Conservation (phyloP, 148 eudicot genomes). For the Heliamphora exappendiculata region DNA sequence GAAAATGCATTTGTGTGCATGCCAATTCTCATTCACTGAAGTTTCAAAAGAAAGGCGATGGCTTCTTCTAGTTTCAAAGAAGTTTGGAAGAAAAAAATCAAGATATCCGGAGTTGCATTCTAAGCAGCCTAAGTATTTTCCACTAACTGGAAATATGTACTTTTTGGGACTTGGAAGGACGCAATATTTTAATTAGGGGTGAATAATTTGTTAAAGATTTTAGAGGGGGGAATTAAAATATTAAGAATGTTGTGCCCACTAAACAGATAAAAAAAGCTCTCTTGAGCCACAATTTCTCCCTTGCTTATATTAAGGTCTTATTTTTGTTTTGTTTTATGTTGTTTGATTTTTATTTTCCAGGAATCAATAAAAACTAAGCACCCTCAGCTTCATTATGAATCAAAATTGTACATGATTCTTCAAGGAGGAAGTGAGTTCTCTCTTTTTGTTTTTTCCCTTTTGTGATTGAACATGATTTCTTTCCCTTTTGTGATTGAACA, state of each 20-base stretch:
- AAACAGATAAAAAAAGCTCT: too few relatives aligned
- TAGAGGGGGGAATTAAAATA: too few relatives aligned
- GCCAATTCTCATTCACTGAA: not conserved
- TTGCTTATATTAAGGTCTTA: too few relatives aligned
- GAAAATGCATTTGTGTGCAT: not conserved
- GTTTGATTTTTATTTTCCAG: conserved; percentile 2
- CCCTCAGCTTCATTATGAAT: conserved; percentile 32
- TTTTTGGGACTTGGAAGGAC: too few relatives aligned
- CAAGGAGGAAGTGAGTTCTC: conserved; percentile 25
- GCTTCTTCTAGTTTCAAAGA: not conserved
- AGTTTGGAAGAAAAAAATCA: not conserved
- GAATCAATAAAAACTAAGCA: conserved; percentile 23
- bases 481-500: not conserved
- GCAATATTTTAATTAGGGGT: too few relatives aligned
- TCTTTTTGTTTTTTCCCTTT: not conserved
- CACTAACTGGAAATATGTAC: not conserved
- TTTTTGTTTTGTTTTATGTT: not conserved
- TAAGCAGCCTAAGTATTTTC: not conserved
- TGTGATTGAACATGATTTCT: not conserved
- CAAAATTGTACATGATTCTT: conserved; percentile 26
- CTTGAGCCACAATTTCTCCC: too few relatives aligned
- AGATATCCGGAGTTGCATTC: not conserved
- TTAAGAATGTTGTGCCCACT: too few relatives aligned
- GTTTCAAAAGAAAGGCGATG: not conserved
- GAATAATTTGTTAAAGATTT: too few relatives aligned